phyloP scores from a whole-genome alignment of 148 eudicot genomes.

The Fallopia convolvulus region DNA sequence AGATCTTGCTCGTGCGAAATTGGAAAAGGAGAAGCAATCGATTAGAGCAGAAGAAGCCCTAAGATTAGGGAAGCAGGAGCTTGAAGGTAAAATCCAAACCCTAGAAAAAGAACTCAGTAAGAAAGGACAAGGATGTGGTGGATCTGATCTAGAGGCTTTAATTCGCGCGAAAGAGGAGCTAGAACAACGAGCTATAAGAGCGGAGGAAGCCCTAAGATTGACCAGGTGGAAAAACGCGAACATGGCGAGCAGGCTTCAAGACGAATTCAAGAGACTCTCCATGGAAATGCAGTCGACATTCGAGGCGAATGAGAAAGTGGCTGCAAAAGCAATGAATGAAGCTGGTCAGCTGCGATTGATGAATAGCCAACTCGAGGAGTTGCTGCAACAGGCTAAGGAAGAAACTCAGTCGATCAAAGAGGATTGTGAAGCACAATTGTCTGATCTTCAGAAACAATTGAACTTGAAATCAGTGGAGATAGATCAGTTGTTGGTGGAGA shows the following conservation, averaged over 20 bases:
- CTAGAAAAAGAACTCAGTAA: constrained; percentile 73
- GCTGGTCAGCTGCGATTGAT: constrained; percentile 58
- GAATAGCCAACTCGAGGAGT: constrained; percentile 48
- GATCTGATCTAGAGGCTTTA: constrained; percentile 64
- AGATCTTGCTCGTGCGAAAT: constrained; percentile 9
- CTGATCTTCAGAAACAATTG: constrained; percentile 36
- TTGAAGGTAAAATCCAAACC: constrained; percentile 42
- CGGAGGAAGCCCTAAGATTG: constrained; percentile 69
- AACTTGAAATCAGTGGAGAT: constrained; percentile 28
- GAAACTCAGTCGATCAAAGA: constrained; percentile 41
- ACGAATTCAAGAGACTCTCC: constrained; percentile 64
- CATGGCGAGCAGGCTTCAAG: constrained; percentile 77
- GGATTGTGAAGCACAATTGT: constrained; percentile 42
- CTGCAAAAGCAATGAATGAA: constrained; percentile 63
- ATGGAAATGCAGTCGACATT: constrained; percentile 68
- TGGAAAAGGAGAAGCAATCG: constrained; percentile 18
- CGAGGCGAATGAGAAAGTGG: constrained; percentile 67
- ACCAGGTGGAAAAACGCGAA: constrained; percentile 63
- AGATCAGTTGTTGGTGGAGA: constrained; percentile 32
- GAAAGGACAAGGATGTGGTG: constrained; percentile 53
- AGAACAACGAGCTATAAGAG: constrained; percentile 78
- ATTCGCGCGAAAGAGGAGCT: constrained; percentile 60
- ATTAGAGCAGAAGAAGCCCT: constrained; percentile 40
- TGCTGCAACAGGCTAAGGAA: constrained; percentile 43
- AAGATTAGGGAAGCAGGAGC: constrained; percentile 43